Conservation (phyloP, 2,329 filamentous ascomycete species). For the Ceratocystis variospora region DNA sequence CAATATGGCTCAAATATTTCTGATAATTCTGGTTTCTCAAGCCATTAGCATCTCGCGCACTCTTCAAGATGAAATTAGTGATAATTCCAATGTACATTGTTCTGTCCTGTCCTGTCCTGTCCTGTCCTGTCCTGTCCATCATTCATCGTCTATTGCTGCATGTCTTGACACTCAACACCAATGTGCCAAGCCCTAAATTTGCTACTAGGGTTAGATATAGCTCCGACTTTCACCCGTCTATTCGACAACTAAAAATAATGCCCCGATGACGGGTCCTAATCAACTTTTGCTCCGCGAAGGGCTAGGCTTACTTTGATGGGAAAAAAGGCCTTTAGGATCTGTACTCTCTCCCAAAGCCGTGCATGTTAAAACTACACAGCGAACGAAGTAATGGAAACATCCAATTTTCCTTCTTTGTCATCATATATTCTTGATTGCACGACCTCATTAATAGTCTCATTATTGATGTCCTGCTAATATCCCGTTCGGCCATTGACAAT, state of each 20-base stretch:
- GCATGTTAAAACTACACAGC: neutral
- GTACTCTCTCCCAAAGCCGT: neutral
- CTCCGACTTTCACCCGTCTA: neutral
- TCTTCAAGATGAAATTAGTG: neutral
- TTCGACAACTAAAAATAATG: neutral
- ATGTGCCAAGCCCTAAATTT: neutral
- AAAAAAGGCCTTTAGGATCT: neutral
- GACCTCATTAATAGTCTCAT: neutral
- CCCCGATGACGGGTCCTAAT: neutral
- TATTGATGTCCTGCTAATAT: constrained; percentile 9
- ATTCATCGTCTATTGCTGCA: too few relatives aligned
- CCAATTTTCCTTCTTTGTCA: neutral
- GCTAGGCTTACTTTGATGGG: neutral
- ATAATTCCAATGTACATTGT: neutral
- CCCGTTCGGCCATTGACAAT: constrained; percentile 28
- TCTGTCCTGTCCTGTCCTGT: too few relatives aligned
- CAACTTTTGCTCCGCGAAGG: neutral
- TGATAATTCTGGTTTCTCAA: neutral
- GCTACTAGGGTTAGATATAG: neutral
- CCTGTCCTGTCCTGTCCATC: too few relatives aligned
- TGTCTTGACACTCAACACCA: too few relatives aligned
- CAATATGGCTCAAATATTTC: neutral
- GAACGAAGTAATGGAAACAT: neutral
- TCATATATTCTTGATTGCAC: neutral
- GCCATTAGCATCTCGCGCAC: neutral